phyloP scores from a whole-genome alignment of 345 rosid species.

The Odontarrhena argentea region DNA sequence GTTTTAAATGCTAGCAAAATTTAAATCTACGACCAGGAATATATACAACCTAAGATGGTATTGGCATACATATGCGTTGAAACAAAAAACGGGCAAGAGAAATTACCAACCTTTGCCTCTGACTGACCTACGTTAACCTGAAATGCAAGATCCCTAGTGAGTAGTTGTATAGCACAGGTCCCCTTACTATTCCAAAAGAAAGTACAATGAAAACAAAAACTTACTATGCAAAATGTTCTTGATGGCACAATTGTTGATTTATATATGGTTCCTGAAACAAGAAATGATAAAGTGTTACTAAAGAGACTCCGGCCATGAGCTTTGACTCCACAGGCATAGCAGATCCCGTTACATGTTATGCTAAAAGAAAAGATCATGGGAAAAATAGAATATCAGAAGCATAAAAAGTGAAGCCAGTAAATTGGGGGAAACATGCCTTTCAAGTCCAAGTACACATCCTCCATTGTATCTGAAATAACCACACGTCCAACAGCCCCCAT shows the following conservation, averaged over 20 bases:
- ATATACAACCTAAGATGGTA: slow-evolving; percentile 9
- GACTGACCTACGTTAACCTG: slow-evolving; percentile 92
- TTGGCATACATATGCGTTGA: neutral
- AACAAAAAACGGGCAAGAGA: slow-evolving; percentile 19
- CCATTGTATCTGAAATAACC: slow-evolving; percentile 64
- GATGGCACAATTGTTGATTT: slow-evolving; percentile 64
- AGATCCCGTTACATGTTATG: neutral
- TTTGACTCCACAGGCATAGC: slow-evolving; percentile 10
- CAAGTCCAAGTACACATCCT: slow-evolving; percentile 75
- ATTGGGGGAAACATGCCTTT: slow-evolving; percentile 58
- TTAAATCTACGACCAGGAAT: slow-evolving; percentile 11
- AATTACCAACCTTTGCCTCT: slow-evolving; percentile 78
- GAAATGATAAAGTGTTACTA: slow-evolving; percentile 34
- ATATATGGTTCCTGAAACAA: slow-evolving; percentile 31
- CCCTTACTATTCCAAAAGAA: slow-evolving; percentile 13
- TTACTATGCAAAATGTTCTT: slow-evolving; percentile 90
- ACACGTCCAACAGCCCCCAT: slow-evolving; percentile 95
- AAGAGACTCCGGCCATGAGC: slow-evolving; percentile 12
- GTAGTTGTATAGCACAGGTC: slow-evolving; percentile 5
- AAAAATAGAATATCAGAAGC: slow-evolving; percentile 5
- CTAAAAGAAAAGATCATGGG: too few relatives aligned
- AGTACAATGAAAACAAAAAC: slow-evolving; percentile 26
- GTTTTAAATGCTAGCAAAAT: neutral
- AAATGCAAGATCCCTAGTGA: slow-evolving; percentile 25
- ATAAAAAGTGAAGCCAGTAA: slow-evolving; percentile 12